These are phyloP conservation scores for Tetraselmis striata DNA, from an alignment of 139 green algal genomes.

Conservation along the genomic window DNA sequence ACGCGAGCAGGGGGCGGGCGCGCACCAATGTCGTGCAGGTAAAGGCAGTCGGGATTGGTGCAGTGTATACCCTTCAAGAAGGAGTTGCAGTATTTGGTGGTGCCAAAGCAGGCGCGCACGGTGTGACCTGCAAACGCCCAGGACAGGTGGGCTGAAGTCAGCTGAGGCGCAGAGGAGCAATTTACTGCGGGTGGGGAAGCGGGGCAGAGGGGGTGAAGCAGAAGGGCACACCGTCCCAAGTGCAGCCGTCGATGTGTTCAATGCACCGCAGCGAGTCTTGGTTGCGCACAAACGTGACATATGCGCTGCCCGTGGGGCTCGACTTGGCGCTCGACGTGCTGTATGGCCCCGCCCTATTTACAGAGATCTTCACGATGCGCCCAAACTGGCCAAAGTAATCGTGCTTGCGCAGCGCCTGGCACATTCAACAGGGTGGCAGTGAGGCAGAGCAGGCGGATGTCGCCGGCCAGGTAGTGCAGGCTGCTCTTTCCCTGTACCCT, in stretches of 20 bases:
- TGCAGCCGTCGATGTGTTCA: slow-evolving; percentile 57
- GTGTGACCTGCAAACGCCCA: slow-evolving; percentile 33
- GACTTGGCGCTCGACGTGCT: not conserved
- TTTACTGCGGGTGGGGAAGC: no score
- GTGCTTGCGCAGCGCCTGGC: slow-evolving; percentile 36
- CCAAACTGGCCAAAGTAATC: slow-evolving; percentile 34
- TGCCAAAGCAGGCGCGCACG: slow-evolving; percentile 83
- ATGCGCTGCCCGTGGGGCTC: slow-evolving; percentile 66
- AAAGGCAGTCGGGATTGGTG: slow-evolving; percentile 87
- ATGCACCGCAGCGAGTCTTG: slow-evolving; percentile 83
- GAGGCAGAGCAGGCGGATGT: no score
- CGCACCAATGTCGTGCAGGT: slow-evolving; percentile 78
- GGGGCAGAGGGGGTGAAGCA: no score
- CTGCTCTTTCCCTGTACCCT: no score
- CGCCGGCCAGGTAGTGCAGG: no score
- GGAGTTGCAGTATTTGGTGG: slow-evolving; percentile 95
- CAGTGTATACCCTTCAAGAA: slow-evolving; percentile 80
- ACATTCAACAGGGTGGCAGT: no score
- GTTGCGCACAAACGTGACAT: slow-evolving; percentile 69
- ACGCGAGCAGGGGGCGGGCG: no score
- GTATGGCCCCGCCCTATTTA: slow-evolving; percentile 34
- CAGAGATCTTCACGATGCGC: slow-evolving; percentile 49
- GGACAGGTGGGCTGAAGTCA: not conserved
- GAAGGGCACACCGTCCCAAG: slow-evolving; percentile 59
- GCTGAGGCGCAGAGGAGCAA: not conserved